Conservation (phyloP, 2,329 filamentous ascomycete species). For the Rutstroemia sp. region DNA sequence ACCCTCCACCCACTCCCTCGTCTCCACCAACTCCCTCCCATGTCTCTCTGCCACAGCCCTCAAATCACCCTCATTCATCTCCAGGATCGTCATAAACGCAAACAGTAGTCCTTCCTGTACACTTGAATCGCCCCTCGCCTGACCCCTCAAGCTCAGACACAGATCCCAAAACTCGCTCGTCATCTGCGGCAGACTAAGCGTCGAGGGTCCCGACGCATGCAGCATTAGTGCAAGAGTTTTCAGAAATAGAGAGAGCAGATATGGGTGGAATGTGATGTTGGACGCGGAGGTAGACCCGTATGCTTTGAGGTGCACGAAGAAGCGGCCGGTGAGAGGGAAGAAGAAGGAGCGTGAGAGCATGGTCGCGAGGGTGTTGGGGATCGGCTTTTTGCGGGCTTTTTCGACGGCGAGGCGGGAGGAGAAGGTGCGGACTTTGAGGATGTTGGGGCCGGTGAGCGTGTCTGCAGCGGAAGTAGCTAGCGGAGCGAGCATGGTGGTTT, state of each 20-base stretch:
- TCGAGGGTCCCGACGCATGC: slow-evolving; percentile 75
- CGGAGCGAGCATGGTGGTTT: slow-evolving; percentile 68
- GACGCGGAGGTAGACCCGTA: slow-evolving; percentile 36
- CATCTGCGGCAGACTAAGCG: slow-evolving; percentile 67
- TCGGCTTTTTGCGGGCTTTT: slow-evolving; percentile 47
- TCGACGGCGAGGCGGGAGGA: slow-evolving; percentile 67
- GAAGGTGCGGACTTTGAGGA: slow-evolving; percentile 85
- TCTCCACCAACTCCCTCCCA: slow-evolving; percentile 73
- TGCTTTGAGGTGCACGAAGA: slow-evolving; percentile 57
- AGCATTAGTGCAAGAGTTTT: slow-evolving; percentile 80
- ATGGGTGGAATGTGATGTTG: slow-evolving; percentile 64
- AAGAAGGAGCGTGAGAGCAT: slow-evolving; percentile 75
- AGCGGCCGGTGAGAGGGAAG: slow-evolving; percentile 75
- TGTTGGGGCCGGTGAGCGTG: slow-evolving; percentile 67
- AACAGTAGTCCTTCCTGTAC: slow-evolving; percentile 73
- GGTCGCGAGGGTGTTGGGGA: slow-evolving; percentile 70
- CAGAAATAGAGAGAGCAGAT: slow-evolving; percentile 70
- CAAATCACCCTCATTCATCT: slow-evolving; percentile 66
- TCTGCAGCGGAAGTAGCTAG: slow-evolving; percentile 78
- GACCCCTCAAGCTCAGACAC: slow-evolving; percentile 62
- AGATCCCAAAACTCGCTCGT: slow-evolving; percentile 79
- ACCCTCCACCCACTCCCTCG: slow-evolving; percentile 73
- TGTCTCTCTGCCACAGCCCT: slow-evolving; percentile 65
- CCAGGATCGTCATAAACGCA: slow-evolving; percentile 69
- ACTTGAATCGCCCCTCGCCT: slow-evolving; percentile 51